These are phyloP conservation scores for Amphichorda felina DNA, from an alignment of 2,329 filamentous ascomycete genomes.

Conservation along the genomic window DNA sequence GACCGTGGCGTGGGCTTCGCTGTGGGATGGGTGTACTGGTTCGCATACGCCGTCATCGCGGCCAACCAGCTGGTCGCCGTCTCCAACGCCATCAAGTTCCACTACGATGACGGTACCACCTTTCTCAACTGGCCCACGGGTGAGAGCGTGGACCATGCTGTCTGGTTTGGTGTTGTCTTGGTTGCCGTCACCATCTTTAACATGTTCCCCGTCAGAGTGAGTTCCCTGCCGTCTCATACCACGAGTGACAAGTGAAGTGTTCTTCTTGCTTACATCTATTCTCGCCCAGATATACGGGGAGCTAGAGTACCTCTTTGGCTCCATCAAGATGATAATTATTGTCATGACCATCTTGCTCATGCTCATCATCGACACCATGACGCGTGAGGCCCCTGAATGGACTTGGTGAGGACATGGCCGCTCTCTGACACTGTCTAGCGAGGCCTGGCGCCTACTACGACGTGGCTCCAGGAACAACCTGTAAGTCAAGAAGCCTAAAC, in stretches of 20 bases:
- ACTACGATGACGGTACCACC: slow-evolving; percentile 22
- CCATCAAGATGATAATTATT: slow-evolving; percentile 23
- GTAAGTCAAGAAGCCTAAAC: slow-evolving; percentile 14
- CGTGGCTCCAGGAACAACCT: slow-evolving; percentile 19
- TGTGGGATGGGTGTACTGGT: slow-evolving; percentile 26
- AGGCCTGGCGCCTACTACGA: slow-evolving; percentile 21
- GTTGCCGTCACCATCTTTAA: slow-evolving; percentile 20
- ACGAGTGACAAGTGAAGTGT: no score
- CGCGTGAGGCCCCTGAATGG: slow-evolving; percentile 11
- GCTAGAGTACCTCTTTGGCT: slow-evolving; percentile 24
- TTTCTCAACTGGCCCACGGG: slow-evolving; percentile 18
- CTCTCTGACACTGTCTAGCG: slow-evolving; percentile 12
- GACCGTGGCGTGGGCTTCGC: slow-evolving; percentile 24
- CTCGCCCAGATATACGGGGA: slow-evolving; percentile 17
- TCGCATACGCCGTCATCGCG: slow-evolving; percentile 21
- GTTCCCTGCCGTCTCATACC: no score
- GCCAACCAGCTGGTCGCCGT: slow-evolving; percentile 23
- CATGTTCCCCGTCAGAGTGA: slow-evolving; percentile 22
- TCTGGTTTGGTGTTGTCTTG: slow-evolving; percentile 24
- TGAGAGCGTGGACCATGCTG: slow-evolving; percentile 19
- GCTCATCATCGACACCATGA: slow-evolving; percentile 22
- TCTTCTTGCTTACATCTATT: no score
- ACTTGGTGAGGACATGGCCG: no score
- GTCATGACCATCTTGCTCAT: slow-evolving; percentile 21
- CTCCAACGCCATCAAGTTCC: slow-evolving; percentile 20